Evolutionary conservation across 2,329 filamentous ascomycete species (phyloP), one percentile per base, ranked within the genome.

Genomic region (Dactylellina haptotyla): DNA sequence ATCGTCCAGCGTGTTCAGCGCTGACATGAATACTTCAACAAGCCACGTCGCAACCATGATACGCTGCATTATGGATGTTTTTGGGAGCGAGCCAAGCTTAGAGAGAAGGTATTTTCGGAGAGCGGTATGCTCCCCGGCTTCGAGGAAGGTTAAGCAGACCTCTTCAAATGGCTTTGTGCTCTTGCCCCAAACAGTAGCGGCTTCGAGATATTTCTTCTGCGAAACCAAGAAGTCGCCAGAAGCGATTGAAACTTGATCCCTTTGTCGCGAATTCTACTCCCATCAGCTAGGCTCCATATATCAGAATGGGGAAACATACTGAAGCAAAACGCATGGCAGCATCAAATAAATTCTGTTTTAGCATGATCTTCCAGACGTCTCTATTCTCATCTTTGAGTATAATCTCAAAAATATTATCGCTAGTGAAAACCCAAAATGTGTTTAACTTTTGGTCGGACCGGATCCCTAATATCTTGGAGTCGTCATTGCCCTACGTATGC

Each of bases 131-230:
- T 98, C 92, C 39, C 89, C 89, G 75, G 91, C 90, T 81, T 98
- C 93, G 76, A 99, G 93, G 78, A 99, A 91, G 0, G 88, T 89
- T 34, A 99, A 84, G 20, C 93, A 93, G 48, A 99, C 94, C 79
- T 99, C 93, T 80, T 99, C 95, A 77, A 99, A 99, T 0, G 92
- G 89, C 82, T 98, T 98, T 80, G 91, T 97, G 81, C 95, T 98
- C 80, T 92, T 92, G 10, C 95, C 95, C 80, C 97, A 97, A 1
- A 98, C 88, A 8, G 88, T 87, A 0, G 96, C 95, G 41, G 95
- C 95, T 80, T 99, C 93, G 59, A 88, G 82, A 80, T 89, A 98
- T 59, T 91, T 88, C 2, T 91, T 91, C 81, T 92, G 94, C 67
- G 86, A 87, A 39, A 93, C 89, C 6, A 99, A 84, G 78, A 92